Percentiles rank a stretch among this genome's conserved stretches.
Evolutionary conservation across 1,284 basidiomycete genomes (phyloP).

Genomic region (Microbotryum scabiosae): DNA sequence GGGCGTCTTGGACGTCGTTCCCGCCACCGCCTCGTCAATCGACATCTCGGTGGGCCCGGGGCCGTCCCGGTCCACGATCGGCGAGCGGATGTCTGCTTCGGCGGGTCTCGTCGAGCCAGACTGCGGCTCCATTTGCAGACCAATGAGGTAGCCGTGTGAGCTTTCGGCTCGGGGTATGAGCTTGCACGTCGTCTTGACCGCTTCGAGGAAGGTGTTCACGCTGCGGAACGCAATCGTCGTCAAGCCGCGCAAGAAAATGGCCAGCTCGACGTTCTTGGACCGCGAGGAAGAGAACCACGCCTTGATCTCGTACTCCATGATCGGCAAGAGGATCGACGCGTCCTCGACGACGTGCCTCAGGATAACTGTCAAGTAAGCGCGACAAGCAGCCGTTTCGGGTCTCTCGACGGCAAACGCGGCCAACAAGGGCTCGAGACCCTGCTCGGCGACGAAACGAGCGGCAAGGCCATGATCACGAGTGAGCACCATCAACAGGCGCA

Average conservation of each 20-base stretch:
- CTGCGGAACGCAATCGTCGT: conserved; percentile 76
- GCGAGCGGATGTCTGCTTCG: conserved; percentile 21
- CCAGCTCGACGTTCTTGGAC: conserved; percentile 52
- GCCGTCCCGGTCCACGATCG: conserved; percentile 6
- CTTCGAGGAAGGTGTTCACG: conserved; percentile 65
- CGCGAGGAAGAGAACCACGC: conserved; percentile 31
- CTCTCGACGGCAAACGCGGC: conserved; percentile 35
- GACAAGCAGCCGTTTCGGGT: conserved; percentile 50
- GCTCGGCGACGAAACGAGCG: conserved; percentile 54
- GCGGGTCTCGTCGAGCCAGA: neutral
- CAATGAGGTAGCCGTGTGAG: conserved; percentile 50
- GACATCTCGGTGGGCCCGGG: too few relatives aligned
- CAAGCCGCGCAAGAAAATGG: conserved; percentile 65
- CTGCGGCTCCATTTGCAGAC: conserved; percentile 44
- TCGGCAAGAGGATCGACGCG: conserved; percentile 52
- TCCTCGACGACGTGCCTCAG: conserved; percentile 87
- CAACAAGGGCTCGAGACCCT: conserved; percentile 53
- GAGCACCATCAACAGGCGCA: conserved; percentile 71
- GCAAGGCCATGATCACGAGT: conserved; percentile 60
- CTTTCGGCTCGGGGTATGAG: conserved; percentile 58
- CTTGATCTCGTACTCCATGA: conserved; percentile 71
- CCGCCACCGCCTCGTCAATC: too few relatives aligned
- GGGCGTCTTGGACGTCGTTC: too few relatives aligned
- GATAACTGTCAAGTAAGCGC: conserved; percentile 76
- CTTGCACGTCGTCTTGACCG: conserved; percentile 60